Conservation (phyloP, 1,284 basidiomycete genomes). For the Ceratobasidium sp. region DNA sequence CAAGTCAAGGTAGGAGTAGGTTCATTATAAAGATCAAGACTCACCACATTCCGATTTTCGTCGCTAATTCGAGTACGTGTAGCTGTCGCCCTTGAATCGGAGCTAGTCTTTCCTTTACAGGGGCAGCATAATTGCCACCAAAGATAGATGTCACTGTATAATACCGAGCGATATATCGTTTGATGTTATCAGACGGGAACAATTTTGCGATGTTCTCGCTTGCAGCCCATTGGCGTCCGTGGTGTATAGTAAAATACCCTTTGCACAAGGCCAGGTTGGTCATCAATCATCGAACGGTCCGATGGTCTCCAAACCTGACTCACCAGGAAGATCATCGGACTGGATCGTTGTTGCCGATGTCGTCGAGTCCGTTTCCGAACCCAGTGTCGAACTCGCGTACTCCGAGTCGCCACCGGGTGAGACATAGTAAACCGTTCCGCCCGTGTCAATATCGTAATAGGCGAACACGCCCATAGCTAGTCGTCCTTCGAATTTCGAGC, state of each 20-base stretch:
- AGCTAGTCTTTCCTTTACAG: background rate
- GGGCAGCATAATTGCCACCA: background rate
- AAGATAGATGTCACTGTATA: background rate
- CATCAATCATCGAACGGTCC: background rate
- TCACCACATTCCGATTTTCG: background rate
- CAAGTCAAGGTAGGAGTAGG: background rate
- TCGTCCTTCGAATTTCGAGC: too few species aligned
- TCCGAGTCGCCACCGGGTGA: background rate
- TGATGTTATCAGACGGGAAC: background rate
- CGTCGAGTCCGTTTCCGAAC: background rate
- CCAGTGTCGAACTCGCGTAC: background rate
- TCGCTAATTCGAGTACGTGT: background rate
- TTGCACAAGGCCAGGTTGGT: background rate
- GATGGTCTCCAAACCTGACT: background rate
- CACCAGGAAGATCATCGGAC: slow-evolving; percentile 7
- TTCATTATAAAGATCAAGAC: background rate
- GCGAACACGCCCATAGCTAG: background rate
- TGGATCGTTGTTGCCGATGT: background rate
- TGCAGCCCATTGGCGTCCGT: background rate
- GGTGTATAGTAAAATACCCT: background rate
- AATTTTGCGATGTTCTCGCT: background rate
- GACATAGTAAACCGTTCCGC: background rate
- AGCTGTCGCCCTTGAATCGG: background rate
- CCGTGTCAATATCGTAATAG: background rate
- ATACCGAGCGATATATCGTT: background rate